Evolutionary conservation across 2,329 filamentous ascomycete species (phyloP), one percentile per base, ranked within the genome.

Genomic region (Scortechinia acanthostroma): DNA sequence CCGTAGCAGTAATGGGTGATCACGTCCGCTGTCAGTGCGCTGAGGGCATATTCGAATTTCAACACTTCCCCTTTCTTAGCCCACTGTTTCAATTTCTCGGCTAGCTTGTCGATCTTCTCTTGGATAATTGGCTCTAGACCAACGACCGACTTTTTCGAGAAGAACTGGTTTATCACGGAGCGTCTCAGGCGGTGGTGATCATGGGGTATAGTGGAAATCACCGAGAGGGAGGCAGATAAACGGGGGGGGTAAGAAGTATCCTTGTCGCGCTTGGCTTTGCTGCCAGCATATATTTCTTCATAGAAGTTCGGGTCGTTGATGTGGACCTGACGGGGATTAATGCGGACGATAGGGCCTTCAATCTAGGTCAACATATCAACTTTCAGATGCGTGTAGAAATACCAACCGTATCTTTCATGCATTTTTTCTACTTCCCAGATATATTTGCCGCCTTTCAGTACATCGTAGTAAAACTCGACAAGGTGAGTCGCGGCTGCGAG

Each of bases 311-410:
- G 50, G 43, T 63, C 60, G 37, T 47, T 47, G 49, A 61, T 55
- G 44, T 61, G 58, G 14, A 63, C 28, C 42, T 63, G 59, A 10
- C 53, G 48, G 0, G 60, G 61, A 44, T 53, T 62, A 45, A 63
- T 59, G 17, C 61, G 53, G 22, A 63, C 49, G 44, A 63, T 56
- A 3, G 61, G 59, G 4, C 60, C 49, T 54, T 30, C 47, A 43
- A n/a, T n/a, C n/a, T n/a, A 52, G 20, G 28, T 46, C 20, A 22
- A 37, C 21, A 30, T n/a, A 17, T 22, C 15, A 37, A 4, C 13
- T 21, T 21, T 28, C 22, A 45, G 14, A 21, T 21, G 25, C 25
- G 45, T 21, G 20, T n/a, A 13, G 5, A 43, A 33, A 13, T 37
- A 33, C 50, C n/a, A 43, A 55, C 55, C 55, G 42, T 56, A 56